Percentiles rank a stretch among this genome's conserved stretches.
Evolutionary conservation across 73 alveolate species (phyloP).

Genomic region (Tetrahymena thermophila): DNA sequence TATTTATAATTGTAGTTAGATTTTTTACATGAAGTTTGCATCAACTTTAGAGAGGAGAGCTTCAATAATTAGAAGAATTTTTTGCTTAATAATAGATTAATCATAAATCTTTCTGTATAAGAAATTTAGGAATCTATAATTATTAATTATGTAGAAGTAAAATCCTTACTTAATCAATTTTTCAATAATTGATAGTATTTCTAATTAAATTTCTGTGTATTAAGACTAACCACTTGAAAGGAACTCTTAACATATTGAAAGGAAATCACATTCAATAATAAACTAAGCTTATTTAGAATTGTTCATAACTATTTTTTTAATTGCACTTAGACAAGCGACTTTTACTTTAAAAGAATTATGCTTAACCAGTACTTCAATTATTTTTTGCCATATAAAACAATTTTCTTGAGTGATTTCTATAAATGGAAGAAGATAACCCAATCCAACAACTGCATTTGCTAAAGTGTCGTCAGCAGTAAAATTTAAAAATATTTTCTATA

Average conservation of each 20-base stretch:
- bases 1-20: background rate
- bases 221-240: background rate
- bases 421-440: background rate
- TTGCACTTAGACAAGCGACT: background rate
- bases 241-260: background rate
- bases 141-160: background rate
- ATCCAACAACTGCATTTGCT: background rate
- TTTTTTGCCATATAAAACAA: background rate
- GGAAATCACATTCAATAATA: background rate
- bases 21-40: background rate
- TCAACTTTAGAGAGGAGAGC: background rate
- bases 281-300: background rate
- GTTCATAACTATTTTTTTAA: background rate
- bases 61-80: background rate
- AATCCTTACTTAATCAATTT: background rate
- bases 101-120: background rate
- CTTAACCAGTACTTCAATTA: background rate
- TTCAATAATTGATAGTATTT: background rate
- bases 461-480: background rate
- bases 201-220: background rate
- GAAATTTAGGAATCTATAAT: background rate
- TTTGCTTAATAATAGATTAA: background rate
- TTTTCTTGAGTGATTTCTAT: background rate
- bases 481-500: background rate
- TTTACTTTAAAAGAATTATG: background rate